Base-by-base conservation (phyloP, 106 monocot species). In the Acanthochlamys bracteata region DNA sequence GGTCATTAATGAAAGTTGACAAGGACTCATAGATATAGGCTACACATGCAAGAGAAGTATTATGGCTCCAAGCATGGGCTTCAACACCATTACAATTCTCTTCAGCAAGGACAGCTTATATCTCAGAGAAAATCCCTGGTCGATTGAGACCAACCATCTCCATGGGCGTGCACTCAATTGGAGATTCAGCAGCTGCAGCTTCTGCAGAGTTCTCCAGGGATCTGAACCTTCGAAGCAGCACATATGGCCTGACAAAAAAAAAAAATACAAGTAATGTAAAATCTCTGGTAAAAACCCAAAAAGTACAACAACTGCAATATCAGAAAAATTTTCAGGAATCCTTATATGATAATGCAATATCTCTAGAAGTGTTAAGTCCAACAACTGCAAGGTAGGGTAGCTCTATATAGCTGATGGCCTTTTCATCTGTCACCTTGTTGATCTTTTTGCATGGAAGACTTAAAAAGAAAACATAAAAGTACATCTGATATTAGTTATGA, bases 361-460 rank as follows among this genome's bases (percentile, higher is more conserved):
- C 33, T 33, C 9, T 3, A 14, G 49, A 4, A 14, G 6, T 17
- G 9, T 49, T 4, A 4, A 4, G 12, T 49, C 49, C 17, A 57
- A 40, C 20, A 62, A 62, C 16, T 20, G 25, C 33, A 16, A 33
- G 54, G 43, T 15, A 57, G 57, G 42, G 25, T 42, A 60, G 74
- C 63, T 88, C 71, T 23, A 88, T 71, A 66, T 80, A 72, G 65
- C 53, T 73, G 41, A 76, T 76, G 41, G 67, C 68, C 33, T 60
- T 69, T 20, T 62, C 43, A 26, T 83, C 72, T 17, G 58, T 67
- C 1, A 41, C 87, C 76, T 16, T 41, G 68, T 43, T 77, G 73
- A 75, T 87, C 87, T 80, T 76, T n/a, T 79, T 23, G 83, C 86
- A 79, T 83, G 86, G 60, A 87, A 80, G 20, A 87, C 87, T 83